phyloP scores from a whole-genome alignment of 2,329 filamentous ascomycete species.

The Colletotrichum tanaceti region DNA sequence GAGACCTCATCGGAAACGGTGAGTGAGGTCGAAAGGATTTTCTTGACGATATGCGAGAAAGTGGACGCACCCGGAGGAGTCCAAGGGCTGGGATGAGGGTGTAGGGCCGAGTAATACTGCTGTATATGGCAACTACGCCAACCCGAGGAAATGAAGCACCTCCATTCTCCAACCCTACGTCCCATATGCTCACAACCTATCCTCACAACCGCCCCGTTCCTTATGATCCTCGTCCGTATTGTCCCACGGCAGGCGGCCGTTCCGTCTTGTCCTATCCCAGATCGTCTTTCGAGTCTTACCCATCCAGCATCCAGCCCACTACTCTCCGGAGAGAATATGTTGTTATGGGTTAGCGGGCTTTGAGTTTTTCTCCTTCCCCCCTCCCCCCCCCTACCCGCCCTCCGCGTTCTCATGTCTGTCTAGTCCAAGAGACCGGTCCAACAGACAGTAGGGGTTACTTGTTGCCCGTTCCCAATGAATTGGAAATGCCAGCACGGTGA shows the following conservation, averaged over 20 bases:
- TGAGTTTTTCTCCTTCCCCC: background rate
- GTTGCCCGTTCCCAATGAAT: background rate
- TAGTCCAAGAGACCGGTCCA: background rate
- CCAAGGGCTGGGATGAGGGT: background rate
- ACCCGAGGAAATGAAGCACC: slow-evolving; percentile 16
- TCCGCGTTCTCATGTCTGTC: too few relatives aligned
- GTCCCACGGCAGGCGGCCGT: background rate
- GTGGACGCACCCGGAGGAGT: slow-evolving; percentile 4
- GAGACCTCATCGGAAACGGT: slow-evolving; percentile 4
- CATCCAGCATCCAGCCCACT: slow-evolving; percentile 3
- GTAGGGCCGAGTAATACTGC: slow-evolving; percentile 14
- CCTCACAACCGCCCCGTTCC: background rate
- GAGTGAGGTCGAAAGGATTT: background rate
- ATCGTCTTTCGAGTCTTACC: slow-evolving; percentile 2
- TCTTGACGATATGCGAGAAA: slow-evolving; percentile 15
- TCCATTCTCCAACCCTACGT: slow-evolving; percentile 5
- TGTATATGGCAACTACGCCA: background rate
- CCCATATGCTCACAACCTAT: background rate
- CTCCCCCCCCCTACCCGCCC: background rate
- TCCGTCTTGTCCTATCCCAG: slow-evolving; percentile 24
- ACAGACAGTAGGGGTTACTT: background rate
- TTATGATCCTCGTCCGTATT: background rate
- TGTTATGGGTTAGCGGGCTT: background rate
- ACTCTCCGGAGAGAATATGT: slow-evolving; percentile 3
- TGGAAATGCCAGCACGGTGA: background rate